Conservation (phyloP, 164 flowering plant species). For the Taxillus chinensis region DNA sequence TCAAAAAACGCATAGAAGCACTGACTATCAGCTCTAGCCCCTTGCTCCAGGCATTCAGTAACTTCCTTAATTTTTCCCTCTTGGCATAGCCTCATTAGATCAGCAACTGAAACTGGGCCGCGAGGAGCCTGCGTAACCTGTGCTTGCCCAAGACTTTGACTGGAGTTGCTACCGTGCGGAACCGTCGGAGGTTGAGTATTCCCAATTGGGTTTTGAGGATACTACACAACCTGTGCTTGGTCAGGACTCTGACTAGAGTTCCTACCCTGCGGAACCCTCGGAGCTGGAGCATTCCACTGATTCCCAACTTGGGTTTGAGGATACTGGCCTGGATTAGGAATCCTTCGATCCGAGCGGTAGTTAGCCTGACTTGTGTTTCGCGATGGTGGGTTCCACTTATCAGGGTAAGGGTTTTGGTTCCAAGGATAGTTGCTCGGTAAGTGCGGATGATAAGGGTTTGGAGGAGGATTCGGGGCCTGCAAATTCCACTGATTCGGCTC, state of each 20-base stretch:
- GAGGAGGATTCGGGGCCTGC: neutral
- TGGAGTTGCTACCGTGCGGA: too few species aligned
- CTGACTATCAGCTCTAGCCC: neutral
- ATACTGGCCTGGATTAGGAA: neutral
- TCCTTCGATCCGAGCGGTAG: neutral
- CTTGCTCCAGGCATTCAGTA: neutral
- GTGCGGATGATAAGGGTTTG: neutral
- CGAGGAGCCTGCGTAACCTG: neutral
- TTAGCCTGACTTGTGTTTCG: neutral
- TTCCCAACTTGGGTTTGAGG: too few species aligned
- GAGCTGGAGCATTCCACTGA: neutral
- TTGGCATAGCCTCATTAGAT: neutral
- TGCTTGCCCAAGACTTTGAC: neutral
- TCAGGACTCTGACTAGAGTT: neutral
- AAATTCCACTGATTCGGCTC: neutral
- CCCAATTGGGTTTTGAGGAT: neutral
- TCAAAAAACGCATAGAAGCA: slow-evolving; percentile 1
- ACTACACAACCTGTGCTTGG: neutral
- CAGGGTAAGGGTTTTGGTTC: neutral
- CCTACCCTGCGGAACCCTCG: neutral
- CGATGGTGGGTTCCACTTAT: neutral
- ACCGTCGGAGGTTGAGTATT: neutral
- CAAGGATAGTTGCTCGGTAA: neutral
- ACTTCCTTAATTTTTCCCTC: neutral
- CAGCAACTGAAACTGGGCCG: neutral